Evolutionary conservation across 805 yeast species (phyloP), one percentile per base, ranked within the genome.

Genomic region (Grigorovia transvaalensis): DNA sequence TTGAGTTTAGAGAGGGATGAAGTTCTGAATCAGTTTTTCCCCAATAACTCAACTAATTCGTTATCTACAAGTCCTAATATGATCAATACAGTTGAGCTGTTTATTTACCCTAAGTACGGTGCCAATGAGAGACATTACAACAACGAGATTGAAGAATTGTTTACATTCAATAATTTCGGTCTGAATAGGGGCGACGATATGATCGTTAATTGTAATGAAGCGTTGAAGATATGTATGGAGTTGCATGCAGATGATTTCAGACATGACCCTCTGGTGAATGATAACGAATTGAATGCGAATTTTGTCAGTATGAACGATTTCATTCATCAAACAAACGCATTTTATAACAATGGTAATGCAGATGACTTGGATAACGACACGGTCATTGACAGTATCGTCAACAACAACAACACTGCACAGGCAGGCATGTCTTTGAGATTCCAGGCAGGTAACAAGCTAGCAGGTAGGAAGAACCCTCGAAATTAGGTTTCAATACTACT

Each of bases 141-240:
- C 52, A 59, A 63, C 7, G 56, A 61, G 12, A 61, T 68, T 3
- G 75, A 72, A 44, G 57, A 59, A 4, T 55, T 72, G 11, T 73
- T 72, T 57, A 68, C 69, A 0, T 66, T 63, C 55, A 63, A 60
- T 18, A 62, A 62, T 52, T 71, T 71, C 58, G 76, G 76, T 0
- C 59, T 66, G 15, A 72, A 71, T 51, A 62, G 70, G 53, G 75
- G 75, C 4, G 71, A 71, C 47, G 67, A 65, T 19, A 54, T 72
- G 65, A 71, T 73, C 1, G 57, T 55, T 12, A 65, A 64, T 49
- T 67, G 74, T 23, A 71, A 68, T 54, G 60, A 63, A 17, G 74
- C 74, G 4, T 49, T 74, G 17, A 61, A 69, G 2, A 59, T 61
- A 33, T 73, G 75, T 45, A 53, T 67, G 56, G 70, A 66, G 49